Conservation (phyloP, 192 early-diverging fungal species). For the Piromyces sp. region DNA sequence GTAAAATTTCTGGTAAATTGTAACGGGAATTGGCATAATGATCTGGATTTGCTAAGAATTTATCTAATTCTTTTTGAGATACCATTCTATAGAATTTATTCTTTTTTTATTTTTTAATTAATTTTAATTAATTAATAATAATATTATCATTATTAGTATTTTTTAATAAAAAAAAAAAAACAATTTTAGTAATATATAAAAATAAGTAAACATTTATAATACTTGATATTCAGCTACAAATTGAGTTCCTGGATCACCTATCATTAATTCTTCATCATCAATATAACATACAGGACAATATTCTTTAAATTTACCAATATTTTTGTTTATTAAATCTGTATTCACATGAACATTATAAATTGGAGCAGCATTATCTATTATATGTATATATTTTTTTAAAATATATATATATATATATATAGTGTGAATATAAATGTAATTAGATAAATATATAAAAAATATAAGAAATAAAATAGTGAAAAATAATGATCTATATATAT, state of each 20-base stretch:
- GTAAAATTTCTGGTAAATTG: conserved; percentile 21
- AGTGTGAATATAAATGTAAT: too few species aligned
- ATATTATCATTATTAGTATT: too few species aligned
- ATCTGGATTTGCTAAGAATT: conserved; percentile 19
- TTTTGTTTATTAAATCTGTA: conserved; percentile 2
- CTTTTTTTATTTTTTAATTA: conserved; percentile 10
- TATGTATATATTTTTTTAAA: too few species aligned
- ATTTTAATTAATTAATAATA: too few species aligned
- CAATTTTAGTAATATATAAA: too few species aligned
- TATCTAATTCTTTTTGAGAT: conserved; percentile 6
- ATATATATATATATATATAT: too few species aligned
- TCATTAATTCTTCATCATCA: conserved; percentile 14
- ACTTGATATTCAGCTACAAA: conserved; percentile 30
- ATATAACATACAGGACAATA: conserved; percentile 28
- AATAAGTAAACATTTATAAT: too few species aligned
- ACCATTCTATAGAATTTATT: conserved; percentile 19
- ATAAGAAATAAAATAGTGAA: too few species aligned
- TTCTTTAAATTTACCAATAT: conserved; percentile 19
- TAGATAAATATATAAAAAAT: too few species aligned
- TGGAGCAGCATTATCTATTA: conserved; percentile 21
- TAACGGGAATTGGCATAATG: conserved; percentile 11
- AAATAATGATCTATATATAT: too few species aligned
- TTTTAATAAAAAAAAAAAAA: too few species aligned
- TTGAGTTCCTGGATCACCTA: conserved; percentile 6
- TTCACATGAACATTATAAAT: conserved; percentile 17